phyloP scores from a whole-genome alignment of 208 protist genomes.

The Histomonas meleagridis region DNA sequence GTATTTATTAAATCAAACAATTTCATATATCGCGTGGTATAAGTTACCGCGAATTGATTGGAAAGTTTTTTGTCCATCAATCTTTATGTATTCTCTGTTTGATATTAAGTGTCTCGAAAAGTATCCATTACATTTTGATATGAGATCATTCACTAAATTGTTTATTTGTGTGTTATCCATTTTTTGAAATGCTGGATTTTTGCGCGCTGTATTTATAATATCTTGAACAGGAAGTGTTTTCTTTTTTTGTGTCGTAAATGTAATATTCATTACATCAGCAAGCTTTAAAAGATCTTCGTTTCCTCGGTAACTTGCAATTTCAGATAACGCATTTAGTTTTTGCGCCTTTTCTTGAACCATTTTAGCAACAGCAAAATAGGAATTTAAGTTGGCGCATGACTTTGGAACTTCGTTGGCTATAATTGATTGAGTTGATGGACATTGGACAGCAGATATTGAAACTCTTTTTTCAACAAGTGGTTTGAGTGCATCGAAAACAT shows the following conservation, averaged over 20 bases:
- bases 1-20: too few species aligned
- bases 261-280: background rate
- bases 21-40: background rate
- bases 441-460: background rate
- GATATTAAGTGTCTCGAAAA: background rate
- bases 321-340: background rate
- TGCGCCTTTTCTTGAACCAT: background rate
- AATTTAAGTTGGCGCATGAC: background rate
- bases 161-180: background rate
- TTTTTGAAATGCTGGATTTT: background rate
- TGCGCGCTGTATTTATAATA: background rate
- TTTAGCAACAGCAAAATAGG: background rate
- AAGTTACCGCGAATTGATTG: background rate
- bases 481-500: background rate
- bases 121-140: background rate
- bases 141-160: background rate
- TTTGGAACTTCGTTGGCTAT: background rate
- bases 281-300: background rate
- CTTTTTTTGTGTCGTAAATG: background rate
- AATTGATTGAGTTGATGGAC: background rate
- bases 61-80: background rate
- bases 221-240: background rate
- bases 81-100: background rate
- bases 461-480: background rate
- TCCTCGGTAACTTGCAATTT: background rate